Base-by-base conservation (phyloP, 2,329 filamentous ascomycete species). In the Xylaria arbuscula region DNA sequence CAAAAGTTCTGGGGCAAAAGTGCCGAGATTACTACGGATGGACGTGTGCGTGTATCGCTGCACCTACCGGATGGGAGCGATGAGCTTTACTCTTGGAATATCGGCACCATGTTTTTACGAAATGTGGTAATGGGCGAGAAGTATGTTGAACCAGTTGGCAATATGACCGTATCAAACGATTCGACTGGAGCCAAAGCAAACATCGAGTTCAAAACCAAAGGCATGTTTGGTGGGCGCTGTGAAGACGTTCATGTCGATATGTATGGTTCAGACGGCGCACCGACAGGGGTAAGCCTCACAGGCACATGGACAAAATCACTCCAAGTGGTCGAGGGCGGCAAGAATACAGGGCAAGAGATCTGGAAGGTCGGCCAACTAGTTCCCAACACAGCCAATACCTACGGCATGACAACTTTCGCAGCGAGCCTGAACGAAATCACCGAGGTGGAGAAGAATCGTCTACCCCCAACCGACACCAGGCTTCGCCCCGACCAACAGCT, bases 1-100 rank as follows among this genome's bases (percentile, higher is more conserved):
- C 95, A 99, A 78, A 98, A 98, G 78, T 99, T 99, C 83, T 98
- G 96, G 96, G 96, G 96, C 64, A 98, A 98, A 83, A 95, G 92
- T 63, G 93, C 93, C 2, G 96, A 99, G 80, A 89, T 99, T 70
- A 96, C 93, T 69, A 98, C 94, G 0, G 95, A 98, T 63, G 96
- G 96, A 2, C 92, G 93, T 32, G 90, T 93, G 3, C 89, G 94
- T 57, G 85, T 98, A 47, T 89, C 90, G 47, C 83, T 99, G 34
- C 90, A 86, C 32, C 78, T 90, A 58, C 73, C 84, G 0, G 87
- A 96, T 77, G 86, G 87, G 1, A 87, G 84, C 1, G 92, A 93
- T 63, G 95, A 98, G 78, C 87, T 89, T 69, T 99, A 95, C 82
- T 94, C 90, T 74, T 99, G 94, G 93, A 91, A 88, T 54, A 86